Percentiles rank a stretch among this genome's conserved stretches.
Evolutionary conservation across 257 asterid species (phyloP).

Genomic region (Anisodus tanguticus): DNA sequence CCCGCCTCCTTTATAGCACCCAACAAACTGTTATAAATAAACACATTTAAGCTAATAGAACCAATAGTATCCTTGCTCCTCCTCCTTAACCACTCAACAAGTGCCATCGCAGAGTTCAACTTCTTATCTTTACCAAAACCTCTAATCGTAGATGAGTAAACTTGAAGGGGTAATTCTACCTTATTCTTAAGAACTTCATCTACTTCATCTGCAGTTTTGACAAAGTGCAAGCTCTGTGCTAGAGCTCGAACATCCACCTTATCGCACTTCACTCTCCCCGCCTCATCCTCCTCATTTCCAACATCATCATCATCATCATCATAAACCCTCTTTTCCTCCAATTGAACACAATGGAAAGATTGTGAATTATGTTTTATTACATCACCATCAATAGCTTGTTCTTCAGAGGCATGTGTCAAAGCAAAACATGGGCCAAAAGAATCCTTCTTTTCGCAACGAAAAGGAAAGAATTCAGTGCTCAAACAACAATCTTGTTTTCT

Average conservation of each 20-base stretch:
- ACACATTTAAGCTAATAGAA: conserved; percentile 57
- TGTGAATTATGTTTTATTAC: conserved; percentile 38
- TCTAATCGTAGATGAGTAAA: conserved; percentile 73
- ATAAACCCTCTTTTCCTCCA: conserved; percentile 28
- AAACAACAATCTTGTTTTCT: conserved; percentile 32
- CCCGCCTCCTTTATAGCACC: conserved; percentile 73
- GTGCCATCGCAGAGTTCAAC: conserved; percentile 64
- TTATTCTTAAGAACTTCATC: conserved; percentile 67
- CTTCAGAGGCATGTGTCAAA: conserved; percentile 58
- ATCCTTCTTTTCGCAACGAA: conserved; percentile 38
- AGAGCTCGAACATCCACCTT: conserved; percentile 70
- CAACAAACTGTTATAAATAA: conserved; percentile 74
- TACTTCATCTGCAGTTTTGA: conserved; percentile 69
- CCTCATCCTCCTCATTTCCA: conserved; percentile 32
- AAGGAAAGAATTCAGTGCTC: conserved; percentile 27
- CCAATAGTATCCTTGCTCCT: conserved; percentile 52
- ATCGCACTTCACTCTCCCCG: conserved; percentile 28
- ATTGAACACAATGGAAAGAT: conserved; percentile 18
- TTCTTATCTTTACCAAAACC: conserved; percentile 78
- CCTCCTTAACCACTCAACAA: conserved; percentile 84
- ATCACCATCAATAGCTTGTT: conserved; percentile 45
- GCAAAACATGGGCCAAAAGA: conserved; percentile 51
- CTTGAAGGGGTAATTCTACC: conserved; percentile 73
- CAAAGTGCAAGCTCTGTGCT: conserved; percentile 53
- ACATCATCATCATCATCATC: conserved; percentile 7